Base-by-base conservation (phyloP, 1,139 yeast genomes). In the Candida sp. region DNA sequence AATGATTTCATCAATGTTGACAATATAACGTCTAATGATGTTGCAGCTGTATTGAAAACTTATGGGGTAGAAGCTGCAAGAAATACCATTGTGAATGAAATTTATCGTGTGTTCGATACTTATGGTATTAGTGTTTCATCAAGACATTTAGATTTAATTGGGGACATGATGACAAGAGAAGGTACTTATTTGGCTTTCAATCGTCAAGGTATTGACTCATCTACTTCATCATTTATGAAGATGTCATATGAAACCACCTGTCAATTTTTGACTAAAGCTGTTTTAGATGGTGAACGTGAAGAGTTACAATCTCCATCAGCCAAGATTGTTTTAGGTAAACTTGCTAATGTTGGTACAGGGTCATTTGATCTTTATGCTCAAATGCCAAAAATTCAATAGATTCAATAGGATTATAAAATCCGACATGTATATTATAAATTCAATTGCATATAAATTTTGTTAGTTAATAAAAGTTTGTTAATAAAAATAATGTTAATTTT, bases 21-120 rank as follows among this genome's bases (percentile, higher is more conserved):
- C 63, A 84, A 82, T 47, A 87, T 95, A 58, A 79, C 87, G 5
- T 89, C 97, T 15, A 95, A 95, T 75, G 99, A 95, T 66, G 84
- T 95, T 55, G 84, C 89, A 38, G 89, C 97, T 19, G 97, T 95
- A 5, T 77, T 95, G 57, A 79, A 76, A 54, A 89, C 96, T 0
- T 95, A 95, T 59, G 99, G 99, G 66, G 99, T 93, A 44, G 99
- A 95, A 69, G 99, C 99, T 37, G 99, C 99, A 22, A 82, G 99
- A 69, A 89, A 90, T 65, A 93, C 99, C 34, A 88, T 95, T 72
- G 98, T 91, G 35, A 86, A 89, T 57, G 99, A 95, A 77, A 88
- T 95, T 64, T 87, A 89, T 68, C 86, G 89, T 57, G 99, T 95
- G 58, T 95, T 95, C 81, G 89, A 89, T 53, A 91, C 96, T 45